Base-by-base conservation (phyloP, 2,329 filamentous ascomycete species). In the Diaporthe sp. region DNA sequence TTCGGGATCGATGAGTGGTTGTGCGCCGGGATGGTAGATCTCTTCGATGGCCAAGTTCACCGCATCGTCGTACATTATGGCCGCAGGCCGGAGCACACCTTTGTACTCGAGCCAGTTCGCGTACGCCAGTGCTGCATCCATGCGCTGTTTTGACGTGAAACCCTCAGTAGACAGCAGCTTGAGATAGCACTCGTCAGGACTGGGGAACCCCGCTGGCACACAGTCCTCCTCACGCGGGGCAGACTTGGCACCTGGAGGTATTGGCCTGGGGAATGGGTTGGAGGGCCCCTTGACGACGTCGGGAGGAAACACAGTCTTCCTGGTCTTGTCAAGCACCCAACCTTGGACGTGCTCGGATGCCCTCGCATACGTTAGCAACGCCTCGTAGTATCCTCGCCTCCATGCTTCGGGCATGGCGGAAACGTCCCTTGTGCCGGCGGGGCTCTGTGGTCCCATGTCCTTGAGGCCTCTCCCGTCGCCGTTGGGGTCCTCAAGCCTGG, bases 61-160 rank as follows among this genome's bases (percentile, higher is more conserved):
- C 0, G 93, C 95, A 88, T 94, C 92, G 75, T 88, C 87, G 82
- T 94, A 96, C 85, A 95, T 92, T 76, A 93, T 90, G 71, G 91
- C 88, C 0, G 95, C 92, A 0, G 90, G 92, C 5, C 91, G 90
- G 2, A 88, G 84, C 35, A 91, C 82, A 1, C 90, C 87, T 84
- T 96, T 96, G 84, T 91, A 96, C 77, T 95, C 94, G 51, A 97
- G 87, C 90, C 94, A 98, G 71, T 94, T 93, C 2, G 93, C 96
- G 81, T 96, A 97, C 1, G 92, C 93, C 55, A 98, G 85, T 4
- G 94, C 93, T 5, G 96, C 95, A 73, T 96, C 92, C 69, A 98
- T 86, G 79, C 92, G 92, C 82, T 98, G 95, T 73, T 91, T 88
- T n/a, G 90, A 88, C 0, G 90, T 92, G 79, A 98, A 94, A 1